These are phyloP conservation scores for Euphorbia tirucalli DNA, from an alignment of 345 rosid species.

Conservation along the genomic window DNA sequence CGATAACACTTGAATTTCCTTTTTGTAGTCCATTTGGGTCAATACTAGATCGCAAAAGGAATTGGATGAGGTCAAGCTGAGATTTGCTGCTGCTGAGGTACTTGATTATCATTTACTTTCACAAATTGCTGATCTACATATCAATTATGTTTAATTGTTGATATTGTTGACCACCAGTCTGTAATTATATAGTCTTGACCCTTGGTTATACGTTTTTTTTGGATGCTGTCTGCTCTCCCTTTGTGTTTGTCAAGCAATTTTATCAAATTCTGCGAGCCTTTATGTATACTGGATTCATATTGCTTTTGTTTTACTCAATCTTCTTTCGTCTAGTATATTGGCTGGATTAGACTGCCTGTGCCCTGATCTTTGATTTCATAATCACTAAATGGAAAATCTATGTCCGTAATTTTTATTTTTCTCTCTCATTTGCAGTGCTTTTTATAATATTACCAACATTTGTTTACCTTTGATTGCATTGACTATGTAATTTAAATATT, in stretches of 20 bases:
- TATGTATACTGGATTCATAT: neutral
- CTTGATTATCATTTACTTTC: constrained; percentile 6
- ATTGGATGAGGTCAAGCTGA: constrained; percentile 83
- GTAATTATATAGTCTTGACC: too few species aligned
- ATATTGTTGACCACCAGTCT: too few species aligned
- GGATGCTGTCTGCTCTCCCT: neutral
- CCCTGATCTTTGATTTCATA: constrained; percentile 2
- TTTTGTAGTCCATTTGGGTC: constrained; percentile 88
- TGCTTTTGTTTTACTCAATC: neutral
- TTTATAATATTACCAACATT: neutral
- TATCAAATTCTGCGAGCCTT: neutral
- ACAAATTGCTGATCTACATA: neutral
- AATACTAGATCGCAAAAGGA: constrained; percentile 71
- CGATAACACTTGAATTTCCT: neutral
- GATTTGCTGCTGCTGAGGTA: constrained; percentile 99
- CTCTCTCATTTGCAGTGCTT: neutral
- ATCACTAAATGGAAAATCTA: neutral
- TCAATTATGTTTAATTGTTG: neutral
- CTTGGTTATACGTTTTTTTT: neutral
- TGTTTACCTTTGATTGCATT: neutral
- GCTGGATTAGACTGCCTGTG: neutral
- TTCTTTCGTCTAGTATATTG: constrained; percentile 1
- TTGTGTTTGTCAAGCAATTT: neutral
- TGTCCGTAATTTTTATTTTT: neutral
- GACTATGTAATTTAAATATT: neutral